Conservation (phyloP, 345 rosid species). For the Carallia pectinifolia region DNA sequence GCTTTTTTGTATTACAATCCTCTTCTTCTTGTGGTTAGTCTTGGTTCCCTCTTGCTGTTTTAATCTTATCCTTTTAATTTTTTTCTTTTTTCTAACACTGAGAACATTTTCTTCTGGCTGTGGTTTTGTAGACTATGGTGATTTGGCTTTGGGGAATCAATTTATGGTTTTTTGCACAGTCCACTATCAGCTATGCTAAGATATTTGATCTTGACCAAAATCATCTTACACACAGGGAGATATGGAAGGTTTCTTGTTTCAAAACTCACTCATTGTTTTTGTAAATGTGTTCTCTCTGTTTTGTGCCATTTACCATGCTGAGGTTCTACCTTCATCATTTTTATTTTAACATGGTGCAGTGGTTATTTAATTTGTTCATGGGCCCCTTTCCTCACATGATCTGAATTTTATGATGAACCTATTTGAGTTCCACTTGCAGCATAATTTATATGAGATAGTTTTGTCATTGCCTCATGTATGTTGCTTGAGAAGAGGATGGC, state of each 20-base stretch:
- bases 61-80: neutral
- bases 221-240: slow-evolving; percentile 85
- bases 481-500: neutral
- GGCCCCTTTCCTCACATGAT: too few relatives aligned
- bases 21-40: slow-evolving; percentile 93
- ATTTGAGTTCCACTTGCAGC: neutral
- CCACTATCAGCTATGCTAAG: slow-evolving; percentile 72
- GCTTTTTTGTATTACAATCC: slow-evolving; percentile 96
- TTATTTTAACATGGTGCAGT: too few relatives aligned
- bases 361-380: too few relatives aligned
- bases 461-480: slow-evolving; percentile 1
- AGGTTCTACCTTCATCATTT: too few relatives aligned
- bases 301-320: too few relatives aligned
- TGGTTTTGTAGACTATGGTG: slow-evolving; percentile 71
- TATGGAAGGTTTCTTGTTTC: slow-evolving; percentile 78
- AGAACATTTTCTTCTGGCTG: slow-evolving; percentile 12
- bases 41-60: neutral
- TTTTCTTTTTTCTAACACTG: neutral
- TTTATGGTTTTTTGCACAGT: slow-evolving; percentile 80
- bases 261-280: neutral
- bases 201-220: slow-evolving; percentile 81
- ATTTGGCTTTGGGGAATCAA: slow-evolving; percentile 99
- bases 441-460: neutral
- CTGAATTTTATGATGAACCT: too few relatives aligned
- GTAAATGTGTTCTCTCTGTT: too few relatives aligned